Conservation (phyloP, 768 basidiomycete species). For the Lentinula edodes region DNA sequence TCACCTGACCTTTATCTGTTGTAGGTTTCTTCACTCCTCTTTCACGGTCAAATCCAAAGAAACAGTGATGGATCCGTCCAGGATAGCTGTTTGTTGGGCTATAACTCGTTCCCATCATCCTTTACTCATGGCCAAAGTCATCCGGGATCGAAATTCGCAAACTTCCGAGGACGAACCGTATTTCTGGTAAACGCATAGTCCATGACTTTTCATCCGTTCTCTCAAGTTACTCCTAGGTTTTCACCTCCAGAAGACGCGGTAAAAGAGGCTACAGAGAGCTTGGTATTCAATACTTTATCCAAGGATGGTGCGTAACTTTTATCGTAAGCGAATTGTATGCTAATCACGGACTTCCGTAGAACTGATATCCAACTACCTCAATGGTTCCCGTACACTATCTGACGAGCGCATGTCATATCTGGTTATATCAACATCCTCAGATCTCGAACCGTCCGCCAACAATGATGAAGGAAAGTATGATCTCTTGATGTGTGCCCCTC, state of each 20-base stretch:
- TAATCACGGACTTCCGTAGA: conserved; percentile 16
- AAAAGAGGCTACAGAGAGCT: conserved; percentile 30
- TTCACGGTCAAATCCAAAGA: conserved; percentile 17
- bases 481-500: conserved; percentile 55
- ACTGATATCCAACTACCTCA: conserved; percentile 52
- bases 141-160: conserved; percentile 20
- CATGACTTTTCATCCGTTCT: neutral
- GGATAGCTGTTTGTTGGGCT: conserved; percentile 52
- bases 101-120: conserved; percentile 53
- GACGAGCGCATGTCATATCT: conserved; percentile 47
- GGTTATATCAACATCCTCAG: conserved; percentile 19
- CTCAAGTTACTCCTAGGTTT: conserved; percentile 26
- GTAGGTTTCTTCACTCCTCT: conserved; percentile 26
- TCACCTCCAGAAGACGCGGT: conserved; percentile 36
- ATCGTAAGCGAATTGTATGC: neutral
- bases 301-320: conserved; percentile 33
- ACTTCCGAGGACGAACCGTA: neutral
- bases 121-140: conserved; percentile 43
- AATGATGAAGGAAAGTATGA: conserved; percentile 19
- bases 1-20: neutral
- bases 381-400: conserved; percentile 54
- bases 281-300: conserved; percentile 31
- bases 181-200: neutral
- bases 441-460: conserved; percentile 7
- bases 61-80: conserved; percentile 14